A percentile compares a stretch with the other conserved stretches of the same genome.
Evolutionary conservation across 2,329 filamentous ascomycete species (phyloP).

Genomic region (Aspergillus sp.): DNA sequence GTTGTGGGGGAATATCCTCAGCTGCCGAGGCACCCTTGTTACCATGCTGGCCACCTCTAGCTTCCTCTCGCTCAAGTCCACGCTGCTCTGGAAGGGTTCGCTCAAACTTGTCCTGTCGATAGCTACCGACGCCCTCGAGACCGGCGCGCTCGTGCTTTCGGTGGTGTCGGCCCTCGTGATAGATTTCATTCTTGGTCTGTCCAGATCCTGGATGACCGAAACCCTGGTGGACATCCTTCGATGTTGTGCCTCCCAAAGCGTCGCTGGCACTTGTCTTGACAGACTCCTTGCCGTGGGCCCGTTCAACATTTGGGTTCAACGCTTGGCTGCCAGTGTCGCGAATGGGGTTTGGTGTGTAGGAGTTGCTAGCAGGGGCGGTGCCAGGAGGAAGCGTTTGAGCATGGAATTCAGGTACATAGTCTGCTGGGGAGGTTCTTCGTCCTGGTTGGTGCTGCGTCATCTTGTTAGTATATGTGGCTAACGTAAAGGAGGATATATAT

Average conservation of each 20-base stretch:
- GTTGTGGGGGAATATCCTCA: conserved; percentile 23
- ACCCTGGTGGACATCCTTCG: conserved; percentile 49
- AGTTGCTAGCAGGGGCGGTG: conserved; percentile 53
- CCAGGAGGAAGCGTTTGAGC: conserved; percentile 58
- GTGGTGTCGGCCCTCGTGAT: conserved; percentile 41
- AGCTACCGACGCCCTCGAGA: conserved; percentile 40
- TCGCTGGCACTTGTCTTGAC: conserved; percentile 40
- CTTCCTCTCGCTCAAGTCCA: conserved; percentile 23
- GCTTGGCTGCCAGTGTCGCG: conserved; percentile 33
- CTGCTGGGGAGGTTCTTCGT: conserved; percentile 48
- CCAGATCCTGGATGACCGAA: conserved; percentile 49
- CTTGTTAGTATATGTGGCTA: neutral
- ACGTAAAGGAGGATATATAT: neutral
- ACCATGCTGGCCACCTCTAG: conserved; percentile 13
- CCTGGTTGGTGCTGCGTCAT: conserved; percentile 58
- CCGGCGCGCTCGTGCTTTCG: conserved; percentile 40
- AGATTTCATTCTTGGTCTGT: conserved; percentile 44
- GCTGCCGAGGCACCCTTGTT: conserved; percentile 26
- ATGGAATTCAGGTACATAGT: conserved; percentile 61
- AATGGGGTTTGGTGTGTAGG: conserved; percentile 42
- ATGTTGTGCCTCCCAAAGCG: conserved; percentile 50
- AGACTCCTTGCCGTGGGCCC: conserved; percentile 36
- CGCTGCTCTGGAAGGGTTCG: conserved; percentile 20
- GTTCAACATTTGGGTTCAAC: conserved; percentile 35
- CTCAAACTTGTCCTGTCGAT: conserved; percentile 16